Conservation (phyloP, 345 rosid genomes). For the Clarkia xantiana region DNA sequence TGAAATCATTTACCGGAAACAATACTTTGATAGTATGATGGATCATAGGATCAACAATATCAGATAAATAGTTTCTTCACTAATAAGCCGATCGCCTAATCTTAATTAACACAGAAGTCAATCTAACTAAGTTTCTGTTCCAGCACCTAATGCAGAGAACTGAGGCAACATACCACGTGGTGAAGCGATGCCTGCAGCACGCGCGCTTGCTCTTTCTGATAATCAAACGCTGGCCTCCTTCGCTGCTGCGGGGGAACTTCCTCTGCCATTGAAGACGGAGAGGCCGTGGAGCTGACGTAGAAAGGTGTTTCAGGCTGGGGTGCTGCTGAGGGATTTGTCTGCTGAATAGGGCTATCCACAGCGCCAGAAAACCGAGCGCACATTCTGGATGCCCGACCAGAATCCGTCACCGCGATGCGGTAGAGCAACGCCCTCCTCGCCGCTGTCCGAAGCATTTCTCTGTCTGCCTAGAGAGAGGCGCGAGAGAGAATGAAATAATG, state of each 20-base stretch:
- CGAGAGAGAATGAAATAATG: not conserved
- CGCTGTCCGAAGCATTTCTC: constrained; percentile 47
- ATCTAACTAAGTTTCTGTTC: too few species aligned
- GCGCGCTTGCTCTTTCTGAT: constrained; percentile 64
- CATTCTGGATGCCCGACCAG: constrained; percentile 10
- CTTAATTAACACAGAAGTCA: too few species aligned
- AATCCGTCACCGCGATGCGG: constrained; percentile 12
- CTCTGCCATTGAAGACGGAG: constrained; percentile 22
- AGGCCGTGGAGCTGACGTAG: constrained; percentile 18
- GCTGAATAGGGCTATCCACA: constrained; percentile 6
- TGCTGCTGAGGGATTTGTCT: constrained; percentile 12
- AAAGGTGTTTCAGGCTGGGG: constrained; percentile 10
- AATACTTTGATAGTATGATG: too few species aligned
- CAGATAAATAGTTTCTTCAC: too few species aligned
- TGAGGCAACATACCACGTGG: constrained; percentile 45
- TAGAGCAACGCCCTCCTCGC: constrained; percentile 26
- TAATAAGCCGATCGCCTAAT: too few species aligned
- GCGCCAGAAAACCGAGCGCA: constrained; percentile 25
- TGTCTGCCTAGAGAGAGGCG: too few species aligned
- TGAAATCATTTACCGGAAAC: too few species aligned
- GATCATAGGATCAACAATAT: too few species aligned
- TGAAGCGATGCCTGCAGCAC: constrained; percentile 65
- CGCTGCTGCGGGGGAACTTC: constrained; percentile 24
- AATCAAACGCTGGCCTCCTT: constrained; percentile 37
- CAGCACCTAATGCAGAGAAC: not conserved